A percentile compares a stretch with the other conserved stretches of the same genome.
These are phyloP conservation scores for Sporothrix protearum DNA, from an alignment of 2,329 filamentous ascomycete species.

Conservation along the genomic window DNA sequence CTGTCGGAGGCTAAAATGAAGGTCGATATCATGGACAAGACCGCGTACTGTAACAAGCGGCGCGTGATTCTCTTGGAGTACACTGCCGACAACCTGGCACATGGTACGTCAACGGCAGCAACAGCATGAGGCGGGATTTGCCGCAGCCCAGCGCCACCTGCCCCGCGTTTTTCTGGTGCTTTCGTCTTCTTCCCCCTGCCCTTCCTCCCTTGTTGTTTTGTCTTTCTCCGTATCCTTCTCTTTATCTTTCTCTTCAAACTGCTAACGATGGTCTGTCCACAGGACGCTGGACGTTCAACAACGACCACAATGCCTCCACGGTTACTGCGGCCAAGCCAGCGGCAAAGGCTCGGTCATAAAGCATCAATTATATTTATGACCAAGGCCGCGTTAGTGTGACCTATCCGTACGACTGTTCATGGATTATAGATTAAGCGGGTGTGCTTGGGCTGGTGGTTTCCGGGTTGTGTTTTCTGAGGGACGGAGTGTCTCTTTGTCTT, in stretches of 20 bases:
- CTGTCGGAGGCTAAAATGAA: slow-evolving; percentile 84
- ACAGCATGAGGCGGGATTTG: not conserved
- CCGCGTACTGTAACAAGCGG: slow-evolving; percentile 90
- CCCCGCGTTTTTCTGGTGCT: no score
- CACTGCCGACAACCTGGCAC: slow-evolving; percentile 86
- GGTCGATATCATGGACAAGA: slow-evolving; percentile 98
- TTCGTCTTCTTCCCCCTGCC: not conserved
- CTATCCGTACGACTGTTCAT: no score
- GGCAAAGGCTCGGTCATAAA: not conserved
- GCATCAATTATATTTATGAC: not conserved
- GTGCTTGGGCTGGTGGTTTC: not conserved
- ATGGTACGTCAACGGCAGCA: slow-evolving; percentile 61
- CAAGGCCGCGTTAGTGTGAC: not conserved
- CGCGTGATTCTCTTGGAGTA: slow-evolving; percentile 86
- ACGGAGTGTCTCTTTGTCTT: not conserved
- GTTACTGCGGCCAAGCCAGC: not conserved
- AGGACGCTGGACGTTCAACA: slow-evolving; percentile 28
- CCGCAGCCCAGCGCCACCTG: no score
- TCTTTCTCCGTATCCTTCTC: not conserved
- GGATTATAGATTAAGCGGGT: not conserved
- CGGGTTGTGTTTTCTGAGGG: not conserved
- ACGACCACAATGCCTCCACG: not conserved
- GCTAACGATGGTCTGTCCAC: not conserved
- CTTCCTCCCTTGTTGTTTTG: not conserved
- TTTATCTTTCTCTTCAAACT: not conserved